Conservation (phyloP, 176 grass and related monocot genomes). For the Hyparrhenia diplandra region DNA sequence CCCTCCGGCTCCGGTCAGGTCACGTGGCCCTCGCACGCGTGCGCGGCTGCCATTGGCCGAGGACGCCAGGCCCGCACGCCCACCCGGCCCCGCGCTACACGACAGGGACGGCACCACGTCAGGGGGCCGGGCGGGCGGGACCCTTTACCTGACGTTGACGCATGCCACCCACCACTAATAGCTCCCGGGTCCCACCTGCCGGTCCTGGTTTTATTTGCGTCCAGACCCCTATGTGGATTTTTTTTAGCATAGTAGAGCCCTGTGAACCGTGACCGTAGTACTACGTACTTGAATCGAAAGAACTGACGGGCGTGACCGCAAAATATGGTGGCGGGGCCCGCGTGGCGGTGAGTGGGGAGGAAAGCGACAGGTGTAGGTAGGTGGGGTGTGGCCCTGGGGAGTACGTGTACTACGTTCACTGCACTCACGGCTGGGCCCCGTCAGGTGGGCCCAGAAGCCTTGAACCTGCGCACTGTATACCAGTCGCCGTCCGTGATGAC, state of each 20-base stretch:
- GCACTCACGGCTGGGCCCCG: not conserved
- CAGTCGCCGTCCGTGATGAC: not conserved
- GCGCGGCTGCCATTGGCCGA: conserved; percentile 15
- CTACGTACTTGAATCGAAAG: not conserved
- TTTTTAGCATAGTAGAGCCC: too few relatives aligned
- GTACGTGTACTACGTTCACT: not conserved
- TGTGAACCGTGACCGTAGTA: too few relatives aligned
- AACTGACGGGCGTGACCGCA: not conserved
- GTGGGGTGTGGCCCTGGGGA: not conserved
- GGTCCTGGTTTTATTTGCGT: not conserved
- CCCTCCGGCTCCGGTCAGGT: not conserved
- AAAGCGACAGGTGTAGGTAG: conserved; percentile 25
- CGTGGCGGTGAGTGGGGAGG: not conserved
- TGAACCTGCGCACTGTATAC: not conserved
- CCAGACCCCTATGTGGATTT: too few relatives aligned
- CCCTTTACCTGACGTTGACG: not conserved
- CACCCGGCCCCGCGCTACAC: not conserved
- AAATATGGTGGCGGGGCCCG: not conserved
- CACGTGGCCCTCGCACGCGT: conserved; percentile 18
- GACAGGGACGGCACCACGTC: conserved; percentile 8
- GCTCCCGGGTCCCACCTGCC: not conserved
- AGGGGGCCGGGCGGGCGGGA: too few relatives aligned
- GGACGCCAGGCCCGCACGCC: not conserved
- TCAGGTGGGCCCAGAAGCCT: not conserved
- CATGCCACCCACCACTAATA: not conserved